Percentiles rank a stretch among this genome's conserved stretches.
Conservation (phyloP, 139 green algal species). For the Medakamo hakoo region DNA sequence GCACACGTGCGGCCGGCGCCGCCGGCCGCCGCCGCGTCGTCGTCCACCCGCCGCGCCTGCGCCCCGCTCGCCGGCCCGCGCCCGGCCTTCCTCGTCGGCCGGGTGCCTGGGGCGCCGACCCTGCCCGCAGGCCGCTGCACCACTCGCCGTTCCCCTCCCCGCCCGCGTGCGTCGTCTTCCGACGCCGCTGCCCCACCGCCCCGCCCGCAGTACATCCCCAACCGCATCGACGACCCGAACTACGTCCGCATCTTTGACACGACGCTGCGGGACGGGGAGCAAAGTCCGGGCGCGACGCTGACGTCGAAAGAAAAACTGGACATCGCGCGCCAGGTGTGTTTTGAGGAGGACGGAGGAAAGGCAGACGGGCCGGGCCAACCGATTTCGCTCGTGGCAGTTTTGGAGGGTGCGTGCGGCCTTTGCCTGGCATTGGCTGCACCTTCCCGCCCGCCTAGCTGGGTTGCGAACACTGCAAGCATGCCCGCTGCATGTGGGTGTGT, state of each 20-base stretch:
- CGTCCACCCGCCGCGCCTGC: too few species aligned
- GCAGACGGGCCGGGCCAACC: too few species aligned
- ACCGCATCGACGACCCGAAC: slow-evolving; percentile 79
- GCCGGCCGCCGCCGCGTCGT: too few species aligned
- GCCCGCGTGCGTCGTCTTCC: not conserved
- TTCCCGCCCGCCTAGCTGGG: too few species aligned
- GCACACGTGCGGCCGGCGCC: too few species aligned
- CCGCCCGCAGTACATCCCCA: slow-evolving; percentile 57
- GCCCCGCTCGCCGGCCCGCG: too few species aligned
- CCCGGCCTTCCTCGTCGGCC: not conserved
- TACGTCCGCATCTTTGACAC: slow-evolving; percentile 98
- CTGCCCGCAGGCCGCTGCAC: not conserved
- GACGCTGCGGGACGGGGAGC: slow-evolving; percentile 93
- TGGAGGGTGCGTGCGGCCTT: too few species aligned
- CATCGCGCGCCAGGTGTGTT: slow-evolving; percentile 87
- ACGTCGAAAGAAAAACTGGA: slow-evolving; percentile 95
- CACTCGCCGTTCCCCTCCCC: not conserved
- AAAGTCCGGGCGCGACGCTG: slow-evolving; percentile 84
- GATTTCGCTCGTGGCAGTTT: too few species aligned
- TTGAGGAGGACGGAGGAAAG: not conserved
- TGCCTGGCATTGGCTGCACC: too few species aligned
- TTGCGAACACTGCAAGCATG: too few species aligned
- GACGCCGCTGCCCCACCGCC: too few species aligned
- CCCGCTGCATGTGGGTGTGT: too few species aligned
- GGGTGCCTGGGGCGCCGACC: not conserved